Evolutionary conservation across 768 basidiomycete genomes (phyloP), one percentile per base, ranked within the genome.

Genomic region (Trametes meyenii): DNA sequence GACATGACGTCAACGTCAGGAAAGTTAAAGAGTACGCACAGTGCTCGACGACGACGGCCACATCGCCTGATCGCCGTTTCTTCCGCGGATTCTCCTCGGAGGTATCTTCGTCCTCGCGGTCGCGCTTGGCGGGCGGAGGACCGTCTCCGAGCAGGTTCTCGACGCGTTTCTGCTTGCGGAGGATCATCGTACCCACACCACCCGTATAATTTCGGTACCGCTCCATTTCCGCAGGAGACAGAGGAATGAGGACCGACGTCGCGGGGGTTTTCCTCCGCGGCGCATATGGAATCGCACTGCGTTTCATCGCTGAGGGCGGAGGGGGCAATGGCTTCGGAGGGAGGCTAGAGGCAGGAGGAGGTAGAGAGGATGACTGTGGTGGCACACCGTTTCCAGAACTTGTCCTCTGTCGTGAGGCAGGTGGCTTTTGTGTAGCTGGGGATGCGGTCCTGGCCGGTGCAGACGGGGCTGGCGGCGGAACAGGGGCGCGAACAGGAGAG

Each of bases 31-130:
- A 50, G 55, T n/a, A 82, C 88, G 69, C 68, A 88, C 92, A 94
- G 72, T 94, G 93, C 40, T 88, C 75, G 17, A 89, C 83, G 39
- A 94, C 89, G 49, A 87, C 83, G 1, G 81, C 85, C 1, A 87
- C 85, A 70, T 93, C 90, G n/a, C 87, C 84, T 4, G 80, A 80
- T 46, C 82, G 78, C 52, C 59, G 58, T 42, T 60, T 66, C 65
- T 83, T 85, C 75, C 66, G 71, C 66, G 58, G 76, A 74, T 50
- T 69, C 68, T 43, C 74, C 75, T 64, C 73, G 67, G 19, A 74
- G 50, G 44, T 29, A 21, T 54, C 38, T 40, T 48, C 51, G 21
- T 50, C 55, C 46, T 65, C 78, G 51, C 85, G 79, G 75, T 84
- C 86, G 44, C 84, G 81, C 68, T 84, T 86, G 12, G 75, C 72